Evolutionary conservation across 2,329 filamentous ascomycete species (phyloP).

Genomic region (Aspergillus sp.): DNA sequence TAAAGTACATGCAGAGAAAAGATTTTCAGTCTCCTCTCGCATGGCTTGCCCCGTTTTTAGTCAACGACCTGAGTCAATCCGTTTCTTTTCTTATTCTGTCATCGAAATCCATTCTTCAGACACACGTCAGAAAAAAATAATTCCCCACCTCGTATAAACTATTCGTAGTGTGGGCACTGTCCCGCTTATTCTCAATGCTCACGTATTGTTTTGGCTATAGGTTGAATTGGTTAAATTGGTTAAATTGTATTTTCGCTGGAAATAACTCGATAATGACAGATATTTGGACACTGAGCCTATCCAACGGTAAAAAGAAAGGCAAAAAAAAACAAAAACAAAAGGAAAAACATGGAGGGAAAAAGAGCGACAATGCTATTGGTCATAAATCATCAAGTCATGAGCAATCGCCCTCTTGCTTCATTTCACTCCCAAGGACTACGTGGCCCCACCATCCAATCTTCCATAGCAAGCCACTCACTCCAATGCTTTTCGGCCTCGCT

Average conservation of each 20-base stretch:
- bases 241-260: neutral
- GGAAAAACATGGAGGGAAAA: neutral
- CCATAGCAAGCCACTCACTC: slow-evolving; percentile 95
- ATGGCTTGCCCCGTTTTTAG: neutral
- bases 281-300: neutral
- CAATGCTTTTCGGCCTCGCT: slow-evolving; percentile 76
- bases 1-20: neutral
- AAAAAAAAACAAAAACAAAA: slow-evolving; percentile 6
- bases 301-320: neutral
- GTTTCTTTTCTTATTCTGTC: neutral
- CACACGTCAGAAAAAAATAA: neutral
- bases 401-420: neutral
- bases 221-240: neutral
- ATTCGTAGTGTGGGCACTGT: neutral
- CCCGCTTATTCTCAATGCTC: neutral
- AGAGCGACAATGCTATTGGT: slow-evolving; percentile 16
- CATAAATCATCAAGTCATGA: slow-evolving; percentile 25
- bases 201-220: neutral
- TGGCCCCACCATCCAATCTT: slow-evolving; percentile 95
- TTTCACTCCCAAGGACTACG: slow-evolving; percentile 45
- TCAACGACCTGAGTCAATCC: neutral
- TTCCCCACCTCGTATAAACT: neutral
- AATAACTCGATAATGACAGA: neutral
- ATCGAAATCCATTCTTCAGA: neutral
- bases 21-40: neutral